Evolutionary conservation across 306 rosid species (phyloP).

Genomic region (Pyrus betulifolia): DNA sequence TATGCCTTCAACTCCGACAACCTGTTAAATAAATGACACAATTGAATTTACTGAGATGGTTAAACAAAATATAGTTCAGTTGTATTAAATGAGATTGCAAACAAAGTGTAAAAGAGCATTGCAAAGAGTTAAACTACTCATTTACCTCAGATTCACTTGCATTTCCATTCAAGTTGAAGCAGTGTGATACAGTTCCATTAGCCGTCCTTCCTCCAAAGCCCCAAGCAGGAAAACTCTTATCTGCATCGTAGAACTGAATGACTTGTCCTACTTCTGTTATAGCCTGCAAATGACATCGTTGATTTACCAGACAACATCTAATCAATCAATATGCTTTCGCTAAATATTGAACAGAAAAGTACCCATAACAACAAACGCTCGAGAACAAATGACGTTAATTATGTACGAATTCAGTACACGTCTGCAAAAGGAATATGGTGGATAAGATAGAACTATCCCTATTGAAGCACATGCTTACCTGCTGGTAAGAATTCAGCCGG

Average conservation of each 20-base stretch:
- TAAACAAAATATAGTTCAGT: neutral
- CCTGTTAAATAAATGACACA: conserved; percentile 28
- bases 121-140: neutral
- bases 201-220: conserved; percentile 75
- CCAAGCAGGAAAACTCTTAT: conserved; percentile 75
- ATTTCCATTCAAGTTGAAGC: conserved; percentile 69
- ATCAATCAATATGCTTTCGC: neutral
- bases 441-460: neutral
- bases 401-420: neutral
- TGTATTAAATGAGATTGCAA: neutral
- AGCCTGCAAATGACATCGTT: conserved; percentile 37
- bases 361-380: neutral
- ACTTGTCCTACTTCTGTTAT: conserved; percentile 81
- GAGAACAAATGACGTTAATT: neutral
- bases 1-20: conserved; percentile 77
- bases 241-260: conserved; percentile 76
- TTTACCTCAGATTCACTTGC: conserved; percentile 48
- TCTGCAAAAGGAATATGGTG: neutral
- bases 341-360: neutral
- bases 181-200: conserved; percentile 48
- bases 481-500: conserved; percentile 65
- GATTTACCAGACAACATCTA: neutral
- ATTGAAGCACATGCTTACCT: conserved; percentile 31
- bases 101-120: neutral
- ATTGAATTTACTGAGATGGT: neutral